Evolutionary conservation across 345 rosid species (phyloP), one percentile per base, ranked within the genome.

Genomic region (Lumnitzera racemosa): DNA sequence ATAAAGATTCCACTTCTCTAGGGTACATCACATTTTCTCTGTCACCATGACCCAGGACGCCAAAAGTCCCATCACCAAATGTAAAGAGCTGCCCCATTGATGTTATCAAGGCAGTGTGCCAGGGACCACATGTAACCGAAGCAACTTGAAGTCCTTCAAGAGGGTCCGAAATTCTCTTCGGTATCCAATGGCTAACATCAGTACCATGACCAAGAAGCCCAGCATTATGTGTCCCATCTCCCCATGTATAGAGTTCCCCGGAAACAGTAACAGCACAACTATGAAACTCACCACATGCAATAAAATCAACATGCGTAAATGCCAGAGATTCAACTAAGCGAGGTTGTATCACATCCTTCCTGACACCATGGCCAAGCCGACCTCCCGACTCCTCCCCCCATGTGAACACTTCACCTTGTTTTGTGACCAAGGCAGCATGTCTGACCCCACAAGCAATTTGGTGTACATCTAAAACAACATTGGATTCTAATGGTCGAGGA

Each of bases 331-430:
- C 98, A 66, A 92, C 72, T 59, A 89, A 72, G 63, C 72, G 76
- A 57, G 98, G 98, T 58, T 84, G 90, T 59, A 78, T 72, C 66
- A 82, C 86, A 74, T 89, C 88, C 75, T 77, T 87, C 41, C 81
- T 88, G 56, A 80, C 80, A 27, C 96, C 97, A 78, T 89, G 96
- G 72, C 98, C 98, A 57, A 92, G 98, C 69, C 91, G 76, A 56
- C 98, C 98, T 61, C 97, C 97, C 5, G 89, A 85, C 73, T 83
- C 98, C 74, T 87, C 96, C 43, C 98, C 98, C 98, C 98, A 92
- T 15, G 96, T 85, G 72, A 92, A 89, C 56, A 89, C 77, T 65
- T 92, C 98, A 57, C 97, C 98, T 71, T 92, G 97, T 64, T 82
- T 83, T 27, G 98, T 85, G 58, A 92, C 94, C 27, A 92, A 55